Percentiles rank a stretch among this genome's conserved stretches.
Conservation (phyloP, 106 monocot genomes). For the Ottelia alismoides region DNA sequence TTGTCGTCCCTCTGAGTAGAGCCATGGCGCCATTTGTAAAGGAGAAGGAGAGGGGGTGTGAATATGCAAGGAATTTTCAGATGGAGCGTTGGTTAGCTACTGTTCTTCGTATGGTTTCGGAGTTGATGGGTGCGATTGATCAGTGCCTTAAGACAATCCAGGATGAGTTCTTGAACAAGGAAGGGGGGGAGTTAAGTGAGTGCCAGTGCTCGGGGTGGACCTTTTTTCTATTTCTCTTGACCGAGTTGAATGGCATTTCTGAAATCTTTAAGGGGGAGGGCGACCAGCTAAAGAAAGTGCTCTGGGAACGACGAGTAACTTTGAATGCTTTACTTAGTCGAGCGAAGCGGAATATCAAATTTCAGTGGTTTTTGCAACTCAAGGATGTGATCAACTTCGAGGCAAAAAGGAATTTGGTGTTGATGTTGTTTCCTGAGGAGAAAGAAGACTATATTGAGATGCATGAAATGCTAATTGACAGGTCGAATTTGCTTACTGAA, state of each 20-base stretch:
- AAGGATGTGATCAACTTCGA: slow-evolving; percentile 57
- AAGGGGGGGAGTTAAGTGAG: slow-evolving; percentile 11
- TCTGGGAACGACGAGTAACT: slow-evolving; percentile 18
- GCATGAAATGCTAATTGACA: slow-evolving; percentile 91
- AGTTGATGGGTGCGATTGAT: slow-evolving; percentile 26
- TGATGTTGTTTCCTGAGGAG: slow-evolving; percentile 70
- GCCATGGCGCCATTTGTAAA: slow-evolving; percentile 4
- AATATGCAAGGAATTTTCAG: not conserved
- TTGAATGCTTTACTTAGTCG: slow-evolving; percentile 48
- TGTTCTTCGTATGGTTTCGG: slow-evolving; percentile 24
- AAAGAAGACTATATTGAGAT: slow-evolving; percentile 50
- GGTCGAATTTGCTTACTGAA: slow-evolving; percentile 51
- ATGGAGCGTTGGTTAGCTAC: slow-evolving; percentile 16
- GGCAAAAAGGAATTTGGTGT: slow-evolving; percentile 44
- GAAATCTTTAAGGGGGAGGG: slow-evolving; percentile 33
- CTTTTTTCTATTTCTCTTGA: slow-evolving; percentile 29
- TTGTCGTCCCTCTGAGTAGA: slow-evolving; percentile 17
- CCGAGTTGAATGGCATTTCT: slow-evolving; percentile 35
- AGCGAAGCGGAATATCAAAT: slow-evolving; percentile 29
- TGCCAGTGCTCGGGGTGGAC: slow-evolving; percentile 12
- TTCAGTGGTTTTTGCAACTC: slow-evolving; percentile 50
- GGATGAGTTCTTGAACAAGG: slow-evolving; percentile 4
- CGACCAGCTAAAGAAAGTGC: slow-evolving; percentile 28
- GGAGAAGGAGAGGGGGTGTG: not conserved
- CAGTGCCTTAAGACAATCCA: slow-evolving; percentile 20